Evolutionary conservation across 352 stramenopile species (phyloP).

Genomic region (Globisporangium cylindrosporum): DNA sequence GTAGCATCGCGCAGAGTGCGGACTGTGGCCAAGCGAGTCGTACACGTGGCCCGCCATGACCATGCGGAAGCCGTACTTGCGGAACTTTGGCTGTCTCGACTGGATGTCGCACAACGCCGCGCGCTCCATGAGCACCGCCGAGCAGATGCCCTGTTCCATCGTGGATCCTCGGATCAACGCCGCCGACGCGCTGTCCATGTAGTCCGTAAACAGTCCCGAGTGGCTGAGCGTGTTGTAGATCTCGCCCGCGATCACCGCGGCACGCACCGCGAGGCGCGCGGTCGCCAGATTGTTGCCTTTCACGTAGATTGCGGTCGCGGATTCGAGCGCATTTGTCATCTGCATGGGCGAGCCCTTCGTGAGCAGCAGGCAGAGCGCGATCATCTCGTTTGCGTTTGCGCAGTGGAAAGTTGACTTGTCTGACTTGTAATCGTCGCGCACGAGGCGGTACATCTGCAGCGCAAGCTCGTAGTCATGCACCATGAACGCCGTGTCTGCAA

Average conservation of each 20-base stretch:
- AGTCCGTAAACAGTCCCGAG: slow-evolving; percentile 77
- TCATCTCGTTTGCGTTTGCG: slow-evolving; percentile 87
- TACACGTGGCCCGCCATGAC: slow-evolving; percentile 88
- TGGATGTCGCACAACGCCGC: slow-evolving; percentile 78
- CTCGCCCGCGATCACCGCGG: slow-evolving; percentile 73
- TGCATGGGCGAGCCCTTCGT: slow-evolving; percentile 77
- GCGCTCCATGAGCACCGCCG: slow-evolving; percentile 77
- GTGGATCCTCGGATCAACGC: slow-evolving; percentile 81
- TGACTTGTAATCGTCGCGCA: slow-evolving; percentile 89
- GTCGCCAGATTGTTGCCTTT: slow-evolving; percentile 48
- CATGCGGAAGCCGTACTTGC: slow-evolving; percentile 89
- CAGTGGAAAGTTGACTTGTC: slow-evolving; percentile 85
- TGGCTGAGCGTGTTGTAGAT: slow-evolving; percentile 77
- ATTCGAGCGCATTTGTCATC: slow-evolving; percentile 82
- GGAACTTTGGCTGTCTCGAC: slow-evolving; percentile 66
- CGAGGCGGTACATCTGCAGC: slow-evolving; percentile 88
- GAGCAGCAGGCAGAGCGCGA: slow-evolving; percentile 78
- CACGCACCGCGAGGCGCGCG: slow-evolving; percentile 56
- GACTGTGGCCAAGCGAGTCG: slow-evolving; percentile 60
- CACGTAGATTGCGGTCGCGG: slow-evolving; percentile 59
- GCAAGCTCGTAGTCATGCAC: slow-evolving; percentile 89
- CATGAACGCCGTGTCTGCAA: slow-evolving; percentile 89
- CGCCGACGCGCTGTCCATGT: slow-evolving; percentile 84
- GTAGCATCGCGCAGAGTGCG: slow-evolving; percentile 83
- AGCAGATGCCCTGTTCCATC: slow-evolving; percentile 83